Conservation (phyloP, 2,329 filamentous ascomycete genomes). For the Arthrinium phaeospermum region DNA sequence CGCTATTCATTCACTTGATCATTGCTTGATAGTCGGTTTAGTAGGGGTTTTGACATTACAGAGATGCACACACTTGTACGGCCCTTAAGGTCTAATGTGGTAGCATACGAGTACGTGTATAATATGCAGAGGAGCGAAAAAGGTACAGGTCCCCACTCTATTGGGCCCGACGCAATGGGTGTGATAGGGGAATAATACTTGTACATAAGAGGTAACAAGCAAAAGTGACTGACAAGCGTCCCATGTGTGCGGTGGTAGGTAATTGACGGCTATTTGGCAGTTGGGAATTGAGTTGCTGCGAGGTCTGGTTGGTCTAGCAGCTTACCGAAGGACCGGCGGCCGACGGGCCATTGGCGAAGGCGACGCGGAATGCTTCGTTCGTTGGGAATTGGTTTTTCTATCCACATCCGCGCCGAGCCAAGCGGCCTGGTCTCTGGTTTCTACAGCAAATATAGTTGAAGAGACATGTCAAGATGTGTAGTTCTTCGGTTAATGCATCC, state of each 20-base stretch:
- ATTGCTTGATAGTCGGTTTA: not conserved
- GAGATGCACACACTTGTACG: too few species aligned
- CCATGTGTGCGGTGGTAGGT: not conserved
- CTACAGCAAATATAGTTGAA: not conserved
- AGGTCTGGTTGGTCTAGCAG: not conserved
- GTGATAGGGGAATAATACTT: constrained; percentile 1
- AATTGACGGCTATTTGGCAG: not conserved
- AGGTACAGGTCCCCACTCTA: not conserved
- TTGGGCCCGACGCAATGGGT: constrained; percentile 11
- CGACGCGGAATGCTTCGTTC: not conserved
- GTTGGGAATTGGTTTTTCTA: not conserved
- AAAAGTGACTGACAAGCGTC: not conserved
- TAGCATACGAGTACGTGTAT: not conserved
- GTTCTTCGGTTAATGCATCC: constrained; percentile 4
- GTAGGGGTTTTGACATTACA: not conserved
- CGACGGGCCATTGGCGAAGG: not conserved
- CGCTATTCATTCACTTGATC: not conserved
- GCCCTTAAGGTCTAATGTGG: not conserved
- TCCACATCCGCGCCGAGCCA: not conserved
- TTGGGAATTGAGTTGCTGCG: constrained; percentile 8
- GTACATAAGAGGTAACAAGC: not conserved
- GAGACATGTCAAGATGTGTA: constrained; percentile 8
- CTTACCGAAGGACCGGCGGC: not conserved
- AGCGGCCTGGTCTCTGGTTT: not conserved
- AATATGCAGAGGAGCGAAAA: not conserved